Conservation (phyloP, 495 filamentous ascomycete genomes). For the Darksidea phi region DNA sequence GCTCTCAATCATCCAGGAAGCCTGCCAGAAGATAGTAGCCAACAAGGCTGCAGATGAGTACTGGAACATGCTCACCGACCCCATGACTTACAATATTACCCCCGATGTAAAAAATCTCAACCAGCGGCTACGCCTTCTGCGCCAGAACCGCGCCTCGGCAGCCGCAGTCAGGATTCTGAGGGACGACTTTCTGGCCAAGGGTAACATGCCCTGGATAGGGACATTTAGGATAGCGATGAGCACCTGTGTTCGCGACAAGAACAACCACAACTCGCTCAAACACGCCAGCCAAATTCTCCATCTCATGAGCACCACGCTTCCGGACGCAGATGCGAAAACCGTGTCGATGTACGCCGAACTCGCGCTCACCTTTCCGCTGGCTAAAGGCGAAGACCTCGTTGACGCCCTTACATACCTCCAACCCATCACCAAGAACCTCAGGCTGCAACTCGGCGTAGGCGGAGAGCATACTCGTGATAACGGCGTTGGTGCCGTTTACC, state of each 20-base stretch:
- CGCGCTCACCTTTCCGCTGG: slow-evolving; percentile 6
- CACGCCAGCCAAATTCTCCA: slow-evolving; percentile 37
- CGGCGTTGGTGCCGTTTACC: background rate
- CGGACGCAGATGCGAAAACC: slow-evolving; percentile 25
- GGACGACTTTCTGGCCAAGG: slow-evolving; percentile 45
- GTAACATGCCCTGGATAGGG: slow-evolving; percentile 44
- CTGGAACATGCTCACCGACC: slow-evolving; percentile 67
- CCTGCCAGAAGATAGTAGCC: slow-evolving; percentile 54
- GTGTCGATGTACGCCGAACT: slow-evolving; percentile 24
- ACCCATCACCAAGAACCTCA: slow-evolving; percentile 11
- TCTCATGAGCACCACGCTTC: slow-evolving; percentile 23
- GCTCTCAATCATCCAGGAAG: slow-evolving; percentile 65
- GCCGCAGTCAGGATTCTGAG: slow-evolving; percentile 55
- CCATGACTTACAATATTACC: slow-evolving; percentile 48
- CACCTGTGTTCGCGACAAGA: slow-evolving; percentile 66
- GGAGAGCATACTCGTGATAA: background rate
- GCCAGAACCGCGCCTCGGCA: slow-evolving; percentile 58
- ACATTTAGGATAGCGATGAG: slow-evolving; percentile 71
- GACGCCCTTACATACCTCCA: slow-evolving; percentile 20
- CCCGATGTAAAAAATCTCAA: slow-evolving; percentile 71
- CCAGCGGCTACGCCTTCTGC: slow-evolving; percentile 66
- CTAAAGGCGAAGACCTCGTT: slow-evolving; percentile 14
- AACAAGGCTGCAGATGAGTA: slow-evolving; percentile 59
- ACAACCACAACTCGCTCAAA: slow-evolving; percentile 57
- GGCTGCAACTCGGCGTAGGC: slow-evolving; percentile 27